Evolutionary conservation across 1,284 basidiomycete species (phyloP), one percentile per base, ranked within the genome.

Genomic region (Takashimella koratensis): DNA sequence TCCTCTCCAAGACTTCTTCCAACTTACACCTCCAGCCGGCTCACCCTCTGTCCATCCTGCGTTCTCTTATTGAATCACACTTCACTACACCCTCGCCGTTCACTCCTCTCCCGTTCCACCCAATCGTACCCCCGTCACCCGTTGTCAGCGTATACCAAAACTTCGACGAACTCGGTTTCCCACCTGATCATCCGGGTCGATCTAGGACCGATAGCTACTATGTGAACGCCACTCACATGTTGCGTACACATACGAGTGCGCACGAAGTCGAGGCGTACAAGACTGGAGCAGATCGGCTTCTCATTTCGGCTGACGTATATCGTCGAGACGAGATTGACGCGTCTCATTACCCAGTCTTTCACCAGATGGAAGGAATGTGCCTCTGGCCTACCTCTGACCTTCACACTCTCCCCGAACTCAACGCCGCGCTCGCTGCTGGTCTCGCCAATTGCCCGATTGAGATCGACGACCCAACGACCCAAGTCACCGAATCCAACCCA

Each of bases 281-380:
- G 42, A 77, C 79, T 36, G 90, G 90, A 4, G 79, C 87, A 63
- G 83, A 87, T 36, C 81, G 82, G 50, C 98, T 94, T 90, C 80
- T 98, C 27, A 81, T 98, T 47, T 90, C 93, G 1, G 94, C 96
- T n/a, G 96, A 99, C 78, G 96, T 99, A 45, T 99, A 98, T 77
- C 80, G 96, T 43, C 84, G 96, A 61, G 96, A 99, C 82, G 96
- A 98, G 77, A 98, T 99, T 62, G 96, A 99, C 77, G 83, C 84
- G 20, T 90, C 87, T 10, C 96, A 99, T 75, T 98, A 98, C 75
- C 96, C 96, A 19, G 88, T 97, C 43, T 99, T 99, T 74, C 96
- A 99, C 77, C 96, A 99, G 77, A 92, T 97, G 79, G 96, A 99
- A 75, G 96, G 95, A 26, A 92, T 94, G 20, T 81, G 85, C 43